phyloP scores from a whole-genome alignment of 306 rosid genomes.

The Corylus avellana region DNA sequence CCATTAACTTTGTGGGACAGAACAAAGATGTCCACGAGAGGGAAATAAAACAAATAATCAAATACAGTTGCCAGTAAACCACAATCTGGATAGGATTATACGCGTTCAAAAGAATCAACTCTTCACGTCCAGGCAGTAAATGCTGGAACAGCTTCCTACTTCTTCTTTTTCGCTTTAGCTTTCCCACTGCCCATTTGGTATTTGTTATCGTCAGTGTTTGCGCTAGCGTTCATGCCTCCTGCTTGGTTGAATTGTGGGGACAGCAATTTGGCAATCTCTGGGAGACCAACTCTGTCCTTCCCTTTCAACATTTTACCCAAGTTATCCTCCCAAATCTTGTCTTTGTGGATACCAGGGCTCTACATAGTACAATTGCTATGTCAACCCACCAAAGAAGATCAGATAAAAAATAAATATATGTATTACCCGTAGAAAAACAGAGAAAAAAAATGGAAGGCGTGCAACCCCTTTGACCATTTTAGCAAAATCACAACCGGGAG shows the following conservation, averaged over 20 bases:
- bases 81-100: neutral
- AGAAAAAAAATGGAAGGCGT: neutral
- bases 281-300: conserved; percentile 31
- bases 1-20: neutral
- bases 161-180: neutral
- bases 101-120: neutral
- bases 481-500: neutral
- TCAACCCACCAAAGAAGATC: neutral
- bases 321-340: conserved; percentile 34
- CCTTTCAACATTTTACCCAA: conserved; percentile 32
- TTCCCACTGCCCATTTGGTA: neutral
- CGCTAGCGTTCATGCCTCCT: conserved; percentile 14
- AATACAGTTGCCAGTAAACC: neutral
- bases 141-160: neutral
- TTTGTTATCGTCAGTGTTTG: conserved; percentile 7
- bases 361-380: conserved; percentile 10
- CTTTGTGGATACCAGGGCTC: conserved; percentile 38
- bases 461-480: neutral
- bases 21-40: neutral
- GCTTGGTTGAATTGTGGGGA: conserved; percentile 35
- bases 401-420: neutral
- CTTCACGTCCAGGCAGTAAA: neutral
- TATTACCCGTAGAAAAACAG: neutral
- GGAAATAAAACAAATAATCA: neutral
- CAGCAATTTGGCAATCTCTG: conserved; percentile 34